Evolutionary conservation across 2,329 filamentous ascomycete species (phyloP), one percentile per base, ranked within the genome.

Genomic region (Pseudogymnoascus sp.): DNA sequence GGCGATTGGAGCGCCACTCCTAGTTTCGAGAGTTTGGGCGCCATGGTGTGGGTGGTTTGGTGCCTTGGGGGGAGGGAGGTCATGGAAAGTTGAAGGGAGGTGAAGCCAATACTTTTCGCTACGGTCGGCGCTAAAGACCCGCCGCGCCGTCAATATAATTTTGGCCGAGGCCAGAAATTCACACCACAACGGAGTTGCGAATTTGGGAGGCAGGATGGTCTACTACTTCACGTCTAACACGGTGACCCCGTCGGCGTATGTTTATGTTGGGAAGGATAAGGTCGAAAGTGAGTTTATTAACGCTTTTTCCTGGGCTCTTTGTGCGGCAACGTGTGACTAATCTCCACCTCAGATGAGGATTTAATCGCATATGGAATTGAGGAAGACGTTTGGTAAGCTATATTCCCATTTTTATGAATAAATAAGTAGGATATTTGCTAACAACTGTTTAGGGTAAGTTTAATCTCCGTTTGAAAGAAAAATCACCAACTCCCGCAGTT

Each of bases 231-330:
- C 86, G 1, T 97, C 93, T 25, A 93, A 84, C 64, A 85, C 86
- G 41, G 90, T 96, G 38, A 81, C 86, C 11, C 93, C 94, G 1
- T 73, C 91, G 32, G 93, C 91, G 41, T 92, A 88, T 72, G 86
- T 99, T 71, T 99, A 99, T 73, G 91, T 97, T 63, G 94, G 94
- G 75, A 99, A 97, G 76, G 94, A 99, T 80, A 99, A 99, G 78
- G 92, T 94, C 69, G 94, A 99, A 79, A 99, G 94, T 97, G 80
- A 64, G 65, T 60, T 62, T 62, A 25, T 61, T 11, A 14, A 2
- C 1, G 18, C 6, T 30, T 54, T 54, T 54, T 32, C 18, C 39
- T 37, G 16, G 18, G 20, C 18, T 1, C 11, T 25, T 58, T 62
- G 41, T 38, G 60, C 60, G 57, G 39, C 22, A 57, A 63, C 58